Percentiles rank a stretch among this genome's conserved stretches.
These are phyloP conservation scores for Podospora comata DNA, from an alignment of 495 filamentous ascomycete genomes.

Conservation along the genomic window DNA sequence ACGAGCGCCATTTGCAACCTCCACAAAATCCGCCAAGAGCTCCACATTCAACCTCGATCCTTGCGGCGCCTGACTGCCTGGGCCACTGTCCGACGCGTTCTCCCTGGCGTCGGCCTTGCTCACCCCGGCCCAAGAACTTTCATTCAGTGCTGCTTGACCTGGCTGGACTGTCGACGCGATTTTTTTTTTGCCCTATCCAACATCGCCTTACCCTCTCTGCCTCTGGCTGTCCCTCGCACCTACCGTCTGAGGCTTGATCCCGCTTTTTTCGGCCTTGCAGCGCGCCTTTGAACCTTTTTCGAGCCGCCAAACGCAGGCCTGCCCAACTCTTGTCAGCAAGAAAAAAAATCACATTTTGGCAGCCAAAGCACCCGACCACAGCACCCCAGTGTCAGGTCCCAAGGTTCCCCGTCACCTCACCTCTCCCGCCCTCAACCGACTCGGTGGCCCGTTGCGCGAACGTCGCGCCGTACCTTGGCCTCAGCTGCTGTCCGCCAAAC, in stretches of 20 bases:
- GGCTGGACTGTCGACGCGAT: constrained; percentile 21
- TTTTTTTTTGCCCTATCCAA: constrained; percentile 21
- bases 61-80: constrained; percentile 21
- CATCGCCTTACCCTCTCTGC: constrained; percentile 13
- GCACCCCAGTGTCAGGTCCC: constrained; percentile 14
- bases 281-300: constrained; percentile 22
- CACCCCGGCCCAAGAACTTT: constrained; percentile 24
- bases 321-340: constrained; percentile 23
- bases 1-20: constrained; percentile 22
- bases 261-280: constrained; percentile 33
- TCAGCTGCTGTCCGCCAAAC: constrained; percentile 27
- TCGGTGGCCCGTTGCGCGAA: constrained; percentile 31
- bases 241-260: constrained; percentile 17
- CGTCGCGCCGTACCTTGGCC: constrained; percentile 27
- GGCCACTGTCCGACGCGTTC: constrained; percentile 25
- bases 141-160: not conserved
- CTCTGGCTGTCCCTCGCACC: constrained; percentile 23
- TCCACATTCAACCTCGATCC: constrained; percentile 32
- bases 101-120: constrained; percentile 17
- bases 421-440: constrained; percentile 10
- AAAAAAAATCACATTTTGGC: constrained; percentile 7
- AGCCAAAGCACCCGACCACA: constrained; percentile 12
- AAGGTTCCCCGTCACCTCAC: constrained; percentile 8
- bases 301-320: constrained; percentile 30
- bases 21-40: constrained; percentile 30